phyloP scores from a whole-genome alignment of 2,329 filamentous ascomycete genomes.

The Xylogone sp. region DNA sequence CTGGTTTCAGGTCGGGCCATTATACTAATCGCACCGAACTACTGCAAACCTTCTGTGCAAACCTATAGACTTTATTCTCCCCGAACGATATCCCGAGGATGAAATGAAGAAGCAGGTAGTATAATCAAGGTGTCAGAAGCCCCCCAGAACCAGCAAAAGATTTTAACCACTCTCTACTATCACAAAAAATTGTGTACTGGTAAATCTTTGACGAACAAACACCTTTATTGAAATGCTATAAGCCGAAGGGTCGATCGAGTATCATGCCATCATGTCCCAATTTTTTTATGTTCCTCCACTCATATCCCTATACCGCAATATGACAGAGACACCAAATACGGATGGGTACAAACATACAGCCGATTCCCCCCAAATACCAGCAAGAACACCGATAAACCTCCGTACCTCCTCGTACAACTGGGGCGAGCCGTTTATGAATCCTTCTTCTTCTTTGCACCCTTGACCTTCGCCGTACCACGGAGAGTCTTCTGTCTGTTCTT shows the following conservation, averaged over 20 bases:
- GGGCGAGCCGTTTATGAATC: conserved; percentile 61
- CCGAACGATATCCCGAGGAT: too few relatives aligned
- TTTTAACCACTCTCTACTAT: too few relatives aligned
- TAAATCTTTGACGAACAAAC: conserved; percentile 1
- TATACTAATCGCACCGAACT: too few relatives aligned
- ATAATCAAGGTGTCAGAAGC: too few relatives aligned
- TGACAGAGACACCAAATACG: conserved; percentile 22
- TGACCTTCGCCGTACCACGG: conserved; percentile 96
- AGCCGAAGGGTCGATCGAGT: conserved; percentile 9
- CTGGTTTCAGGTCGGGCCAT: too few relatives aligned
- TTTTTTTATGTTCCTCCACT: conserved; percentile 8
- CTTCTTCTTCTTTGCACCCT: conserved; percentile 94
- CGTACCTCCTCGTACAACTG: conserved; percentile 18
- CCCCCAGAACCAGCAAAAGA: too few relatives aligned
- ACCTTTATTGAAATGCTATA: conserved; percentile 12
- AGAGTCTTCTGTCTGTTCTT: conserved; percentile 99
- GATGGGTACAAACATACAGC: conserved; percentile 24
- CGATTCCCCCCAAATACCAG: conserved; percentile 22
- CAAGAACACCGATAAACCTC: conserved; percentile 24
- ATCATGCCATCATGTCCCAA: conserved; percentile 12
- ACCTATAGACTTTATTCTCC: too few relatives aligned
- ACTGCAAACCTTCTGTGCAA: too few relatives aligned
- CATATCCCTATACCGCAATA: conserved; percentile 6
- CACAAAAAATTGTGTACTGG: too few relatives aligned
- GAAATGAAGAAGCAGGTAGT: too few relatives aligned